Evolutionary conservation across 495 filamentous ascomycete genomes (phyloP).

Genomic region (Trichocladium antarcticum): DNA sequence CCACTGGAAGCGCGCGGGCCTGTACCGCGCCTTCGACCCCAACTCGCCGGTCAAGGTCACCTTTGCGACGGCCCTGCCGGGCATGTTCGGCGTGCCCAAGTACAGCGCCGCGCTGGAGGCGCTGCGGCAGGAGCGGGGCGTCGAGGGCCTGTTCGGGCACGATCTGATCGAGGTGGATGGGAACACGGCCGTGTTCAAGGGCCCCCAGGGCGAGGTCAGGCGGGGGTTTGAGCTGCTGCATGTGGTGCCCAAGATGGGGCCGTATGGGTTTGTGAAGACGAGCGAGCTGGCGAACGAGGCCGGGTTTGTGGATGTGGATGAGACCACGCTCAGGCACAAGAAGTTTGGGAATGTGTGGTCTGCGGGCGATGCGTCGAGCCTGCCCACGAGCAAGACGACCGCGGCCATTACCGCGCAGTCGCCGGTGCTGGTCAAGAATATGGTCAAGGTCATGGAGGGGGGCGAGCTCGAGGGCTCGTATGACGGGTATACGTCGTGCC

Average conservation of each 20-base stretch:
- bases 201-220: slow-evolving; percentile 35
- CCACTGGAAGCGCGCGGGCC: slow-evolving; percentile 50
- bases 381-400: slow-evolving; percentile 59
- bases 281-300: slow-evolving; percentile 47
- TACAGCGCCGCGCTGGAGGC: slow-evolving; percentile 51
- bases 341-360: slow-evolving; percentile 58
- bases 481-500: slow-evolving; percentile 61
- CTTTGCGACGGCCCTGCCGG: slow-evolving; percentile 51
- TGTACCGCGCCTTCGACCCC: slow-evolving; percentile 40
- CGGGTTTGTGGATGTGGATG: slow-evolving; percentile 55
- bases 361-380: slow-evolving; percentile 54
- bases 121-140: slow-evolving; percentile 50
- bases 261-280: slow-evolving; percentile 48
- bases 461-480: slow-evolving; percentile 43
- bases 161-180: slow-evolving; percentile 53
- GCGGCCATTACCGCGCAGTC: slow-evolving; percentile 55
- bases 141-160: slow-evolving; percentile 56
- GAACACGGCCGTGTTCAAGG: slow-evolving; percentile 42
- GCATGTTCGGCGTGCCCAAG: slow-evolving; percentile 61
- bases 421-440: slow-evolving; percentile 48
- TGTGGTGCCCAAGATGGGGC: slow-evolving; percentile 51
- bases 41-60: slow-evolving; percentile 46
- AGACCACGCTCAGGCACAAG: slow-evolving; percentile 48
- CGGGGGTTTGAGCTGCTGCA: slow-evolving; percentile 51
- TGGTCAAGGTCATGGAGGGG: slow-evolving; percentile 44